These are phyloP conservation scores for Flaveria linearis DNA, from an alignment of 129 eudicot species.

Conservation along the genomic window DNA sequence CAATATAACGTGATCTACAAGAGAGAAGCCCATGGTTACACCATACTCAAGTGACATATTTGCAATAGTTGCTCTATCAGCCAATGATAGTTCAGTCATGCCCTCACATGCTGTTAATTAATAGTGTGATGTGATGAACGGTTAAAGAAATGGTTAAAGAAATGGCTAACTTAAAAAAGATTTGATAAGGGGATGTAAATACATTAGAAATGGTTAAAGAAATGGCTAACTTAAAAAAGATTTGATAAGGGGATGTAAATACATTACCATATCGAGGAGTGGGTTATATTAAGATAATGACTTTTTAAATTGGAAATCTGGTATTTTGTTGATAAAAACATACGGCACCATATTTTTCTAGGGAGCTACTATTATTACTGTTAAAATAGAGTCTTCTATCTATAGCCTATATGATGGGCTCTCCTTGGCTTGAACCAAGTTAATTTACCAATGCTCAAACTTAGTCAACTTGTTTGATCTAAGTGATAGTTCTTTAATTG, in stretches of 20 bases:
- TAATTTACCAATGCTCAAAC: constrained; percentile 5
- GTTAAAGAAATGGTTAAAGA: neutral
- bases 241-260: neutral
- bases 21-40: constrained; percentile 99
- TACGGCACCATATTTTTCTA: neutral
- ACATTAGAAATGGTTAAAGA: constrained; percentile 25
- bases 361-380: neutral
- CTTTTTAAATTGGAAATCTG: neutral
- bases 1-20: constrained; percentile 86
- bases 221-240: neutral
- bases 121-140: neutral
- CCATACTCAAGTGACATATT: constrained; percentile 99
- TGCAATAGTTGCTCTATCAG: constrained; percentile 98
- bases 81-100: constrained; percentile 69
- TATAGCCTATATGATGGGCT: no score
- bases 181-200: neutral
- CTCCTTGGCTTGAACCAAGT: neutral
- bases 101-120: constrained; percentile 60
- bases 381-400: no score
- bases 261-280: constrained; percentile 41
- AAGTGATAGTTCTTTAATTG: neutral
- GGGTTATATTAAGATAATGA: no score
- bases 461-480: constrained; percentile 14
- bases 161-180: neutral
- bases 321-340: neutral